Evolutionary conservation across 176 grass and related monocot genomes (phyloP), one percentile per base, ranked within the genome.

Genomic region (Metroxylon sagu): DNA sequence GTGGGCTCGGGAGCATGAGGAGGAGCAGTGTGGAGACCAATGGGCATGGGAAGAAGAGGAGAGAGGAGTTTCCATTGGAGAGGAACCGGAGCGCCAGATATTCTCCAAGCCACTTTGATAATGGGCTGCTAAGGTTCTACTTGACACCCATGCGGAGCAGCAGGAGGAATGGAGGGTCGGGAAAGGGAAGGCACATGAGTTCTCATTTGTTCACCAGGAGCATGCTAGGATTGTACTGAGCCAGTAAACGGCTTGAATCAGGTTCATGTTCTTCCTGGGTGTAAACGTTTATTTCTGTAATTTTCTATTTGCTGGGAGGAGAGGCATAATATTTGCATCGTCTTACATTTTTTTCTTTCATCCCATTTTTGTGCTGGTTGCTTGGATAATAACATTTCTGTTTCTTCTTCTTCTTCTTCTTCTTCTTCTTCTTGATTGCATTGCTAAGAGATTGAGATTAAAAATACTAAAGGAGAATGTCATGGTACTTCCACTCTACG

Each of bases 11-110:
- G 5, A 65, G 74, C 61, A 76, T 66, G 52, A 89, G 83, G 62
- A 89, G 86, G 68, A 89, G 70, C 57, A 79, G 68, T 25, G 23
- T 66, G 60, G 82, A 81, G 7, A 26, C 16, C 29, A 80, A 81
- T 66, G 60, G 66, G 23, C 62, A 70, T n/a, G 60, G 55, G 18
- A 89, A 78, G 68, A 85, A 56, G 56, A 85, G 71, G 68, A 88
- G 79, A 26, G 87, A 97, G 7, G 81, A 97, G 25, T 60, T 83
- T 23, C 53, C 88, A 25, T 49, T 87, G 48, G 83, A 95, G 64
- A 84, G 83, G 70, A 89, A 85, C 51, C 62, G 71, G 10, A 89
- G 85, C 16, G 78, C 80, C 1, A 83, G 83, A 49, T 82, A 74
- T 53, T 85, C 79, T 5, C 71, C 79, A 4, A 63, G 67, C 54